Evolutionary conservation across 208 protist species (phyloP).

Genomic region (Wallacemonas sp.): DNA sequence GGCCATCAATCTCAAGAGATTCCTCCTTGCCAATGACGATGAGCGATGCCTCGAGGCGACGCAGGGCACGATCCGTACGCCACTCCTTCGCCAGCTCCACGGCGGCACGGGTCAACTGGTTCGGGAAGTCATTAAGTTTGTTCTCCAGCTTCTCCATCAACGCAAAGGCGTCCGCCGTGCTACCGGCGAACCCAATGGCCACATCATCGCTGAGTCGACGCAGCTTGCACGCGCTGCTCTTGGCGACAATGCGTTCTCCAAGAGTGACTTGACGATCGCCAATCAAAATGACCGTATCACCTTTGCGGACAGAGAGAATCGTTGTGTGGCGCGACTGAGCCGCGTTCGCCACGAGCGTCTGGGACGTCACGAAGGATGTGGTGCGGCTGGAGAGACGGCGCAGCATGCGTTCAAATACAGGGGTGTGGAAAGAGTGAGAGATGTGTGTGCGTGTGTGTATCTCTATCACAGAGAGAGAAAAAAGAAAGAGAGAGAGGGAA

Average conservation of each 20-base stretch:
- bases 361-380: conserved; percentile 35
- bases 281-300: conserved; percentile 91
- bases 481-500: background rate
- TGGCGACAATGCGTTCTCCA: conserved; percentile 91
- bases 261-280: conserved; percentile 95
- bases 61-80: conserved; percentile 93
- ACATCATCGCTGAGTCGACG: conserved; percentile 80
- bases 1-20: conserved; percentile 93
- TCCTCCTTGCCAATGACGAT: conserved; percentile 92
- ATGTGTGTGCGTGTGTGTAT: background rate
- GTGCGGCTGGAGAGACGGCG: conserved; percentile 42
- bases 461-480: no score
- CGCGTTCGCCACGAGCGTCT: conserved; percentile 26
- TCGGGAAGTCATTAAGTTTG: conserved; percentile 93
- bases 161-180: conserved; percentile 94
- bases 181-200: conserved; percentile 93
- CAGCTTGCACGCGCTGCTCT: conserved; percentile 86
- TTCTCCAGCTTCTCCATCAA: conserved; percentile 95
- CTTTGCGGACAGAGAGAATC: conserved; percentile 93
- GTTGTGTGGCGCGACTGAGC: conserved; percentile 87
- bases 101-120: conserved; percentile 91
- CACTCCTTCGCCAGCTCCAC: conserved; percentile 96
- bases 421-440: background rate
- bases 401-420: conserved; percentile 28
- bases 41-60: conserved; percentile 93